These are phyloP conservation scores for Salisapilia sapeloensis DNA, from an alignment of 352 stramenopile genomes.

Conservation along the genomic window DNA sequence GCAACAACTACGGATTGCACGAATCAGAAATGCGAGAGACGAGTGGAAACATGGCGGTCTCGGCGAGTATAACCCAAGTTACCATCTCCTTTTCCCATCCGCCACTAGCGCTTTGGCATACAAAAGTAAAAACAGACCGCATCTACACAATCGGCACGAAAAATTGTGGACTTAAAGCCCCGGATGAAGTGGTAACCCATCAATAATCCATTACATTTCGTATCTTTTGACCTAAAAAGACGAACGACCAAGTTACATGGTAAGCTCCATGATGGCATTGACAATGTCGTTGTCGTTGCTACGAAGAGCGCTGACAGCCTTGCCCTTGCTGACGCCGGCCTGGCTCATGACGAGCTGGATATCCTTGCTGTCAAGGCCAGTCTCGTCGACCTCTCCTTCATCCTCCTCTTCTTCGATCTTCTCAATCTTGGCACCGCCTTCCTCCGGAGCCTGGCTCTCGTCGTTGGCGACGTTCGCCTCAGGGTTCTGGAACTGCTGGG, in stretches of 20 bases:
- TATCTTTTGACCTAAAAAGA: no score
- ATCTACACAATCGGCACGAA: no score
- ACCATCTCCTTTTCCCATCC: no score
- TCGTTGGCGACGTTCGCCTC: slow-evolving; percentile 12
- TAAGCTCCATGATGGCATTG: slow-evolving; percentile 99
- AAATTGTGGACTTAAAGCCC: no score
- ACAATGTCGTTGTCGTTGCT: slow-evolving; percentile 98
- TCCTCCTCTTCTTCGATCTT: slow-evolving; percentile 61
- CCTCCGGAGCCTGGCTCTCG: slow-evolving; percentile 15
- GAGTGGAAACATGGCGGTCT: no score
- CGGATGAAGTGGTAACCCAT: no score
- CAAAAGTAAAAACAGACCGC: no score
- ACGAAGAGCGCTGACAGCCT: slow-evolving; percentile 94
- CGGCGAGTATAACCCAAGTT: no score
- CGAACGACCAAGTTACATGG: slow-evolving; percentile 79
- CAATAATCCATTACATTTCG: no score
- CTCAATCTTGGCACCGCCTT: slow-evolving; percentile 26
- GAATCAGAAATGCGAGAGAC: no score
- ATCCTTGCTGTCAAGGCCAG: slow-evolving; percentile 95
- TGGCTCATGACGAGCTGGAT: slow-evolving; percentile 97
- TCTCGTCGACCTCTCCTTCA: slow-evolving; percentile 89
- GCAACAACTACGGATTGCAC: no score
- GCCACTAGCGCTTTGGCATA: no score
- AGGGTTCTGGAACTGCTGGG: slow-evolving; percentile 87
- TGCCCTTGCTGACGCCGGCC: slow-evolving; percentile 84